Evolutionary conservation across 306 rosid genomes (phyloP).

Genomic region (Coriaria nepalensis): DNA sequence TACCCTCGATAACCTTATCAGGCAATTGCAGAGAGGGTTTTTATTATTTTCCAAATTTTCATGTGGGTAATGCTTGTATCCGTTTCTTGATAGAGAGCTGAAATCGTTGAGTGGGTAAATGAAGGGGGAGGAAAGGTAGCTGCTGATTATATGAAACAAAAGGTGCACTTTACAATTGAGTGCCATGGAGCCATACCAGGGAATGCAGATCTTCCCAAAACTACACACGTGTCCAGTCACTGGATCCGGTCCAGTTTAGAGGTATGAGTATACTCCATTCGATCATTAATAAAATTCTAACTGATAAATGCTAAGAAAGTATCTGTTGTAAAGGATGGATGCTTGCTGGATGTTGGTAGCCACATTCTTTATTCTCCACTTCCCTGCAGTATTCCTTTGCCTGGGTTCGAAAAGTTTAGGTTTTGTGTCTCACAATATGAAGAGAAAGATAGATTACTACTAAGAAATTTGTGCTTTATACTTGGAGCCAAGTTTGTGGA

Average conservation of each 20-base stretch:
- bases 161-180: constrained; percentile 51
- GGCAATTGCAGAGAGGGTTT: too few relatives aligned
- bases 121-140: constrained; percentile 74
- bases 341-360: constrained; percentile 57
- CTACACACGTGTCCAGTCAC: constrained; percentile 57
- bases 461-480: constrained; percentile 72
- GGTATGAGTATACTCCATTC: too few relatives aligned
- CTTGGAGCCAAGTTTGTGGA: constrained; percentile 78
- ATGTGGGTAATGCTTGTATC: not conserved
- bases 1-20: too few relatives aligned
- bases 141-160: constrained; percentile 30
- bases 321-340: constrained; percentile 52
- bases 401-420: constrained; percentile 64
- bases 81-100: constrained; percentile 46
- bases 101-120: constrained; percentile 70
- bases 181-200: constrained; percentile 56
- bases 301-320: constrained; percentile 13
- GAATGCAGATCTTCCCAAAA: constrained; percentile 18
- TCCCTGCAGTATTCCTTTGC: constrained; percentile 70
- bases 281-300: too few relatives aligned
- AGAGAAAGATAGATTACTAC: constrained; percentile 58
- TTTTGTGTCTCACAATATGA: constrained; percentile 93
- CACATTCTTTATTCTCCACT: constrained; percentile 92
- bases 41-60: too few relatives aligned
- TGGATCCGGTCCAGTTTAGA: constrained; percentile 89